phyloP scores from a whole-genome alignment of 495 filamentous ascomycete genomes.

The Penicillium lagena region DNA sequence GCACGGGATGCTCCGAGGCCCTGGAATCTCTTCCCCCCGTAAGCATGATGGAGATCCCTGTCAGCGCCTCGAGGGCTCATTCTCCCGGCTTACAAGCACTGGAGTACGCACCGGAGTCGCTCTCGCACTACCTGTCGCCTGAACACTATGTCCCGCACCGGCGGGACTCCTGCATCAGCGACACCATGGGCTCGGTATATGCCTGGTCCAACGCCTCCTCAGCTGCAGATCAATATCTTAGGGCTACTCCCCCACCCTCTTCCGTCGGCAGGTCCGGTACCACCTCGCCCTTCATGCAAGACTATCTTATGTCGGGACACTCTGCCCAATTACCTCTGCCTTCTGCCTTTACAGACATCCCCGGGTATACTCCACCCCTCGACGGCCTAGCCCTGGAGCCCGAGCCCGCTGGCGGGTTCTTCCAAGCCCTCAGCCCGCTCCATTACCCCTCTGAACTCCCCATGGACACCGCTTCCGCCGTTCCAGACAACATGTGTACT shows the following conservation, averaged over 20 bases:
- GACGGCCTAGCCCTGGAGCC: constrained; percentile 19
- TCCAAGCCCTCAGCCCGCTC: too few relatives aligned
- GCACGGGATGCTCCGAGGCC: too few relatives aligned
- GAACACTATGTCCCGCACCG: constrained; percentile 10
- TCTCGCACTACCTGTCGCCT: constrained; percentile 8
- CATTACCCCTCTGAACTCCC: constrained; percentile 1
- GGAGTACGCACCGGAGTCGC: not conserved
- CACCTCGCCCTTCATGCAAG: constrained; percentile 14
- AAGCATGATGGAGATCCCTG: constrained; percentile 11
- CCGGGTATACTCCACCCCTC: constrained; percentile 7
- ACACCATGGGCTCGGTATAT: constrained; percentile 14
- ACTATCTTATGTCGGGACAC: not conserved
- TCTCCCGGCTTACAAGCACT: not conserved
- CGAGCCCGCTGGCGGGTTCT: constrained; percentile 4
- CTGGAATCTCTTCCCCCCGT: not conserved
- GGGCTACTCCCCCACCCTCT: constrained; percentile 2
- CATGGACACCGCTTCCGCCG: constrained; percentile 2
- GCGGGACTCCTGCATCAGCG: constrained; percentile 10
- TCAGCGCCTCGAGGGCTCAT: constrained; percentile 4
- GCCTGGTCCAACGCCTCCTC: constrained; percentile 17
- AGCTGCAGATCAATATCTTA: constrained; percentile 6
- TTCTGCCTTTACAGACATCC: too few relatives aligned
- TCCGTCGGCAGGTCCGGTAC: not conserved
- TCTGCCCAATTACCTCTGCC: too few relatives aligned
- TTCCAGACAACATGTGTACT: constrained; percentile 5